A percentile compares a stretch with the other conserved stretches of the same genome.
Evolutionary conservation across 305 asterid species (phyloP).

Genomic region (Euphrasia arctica): DNA sequence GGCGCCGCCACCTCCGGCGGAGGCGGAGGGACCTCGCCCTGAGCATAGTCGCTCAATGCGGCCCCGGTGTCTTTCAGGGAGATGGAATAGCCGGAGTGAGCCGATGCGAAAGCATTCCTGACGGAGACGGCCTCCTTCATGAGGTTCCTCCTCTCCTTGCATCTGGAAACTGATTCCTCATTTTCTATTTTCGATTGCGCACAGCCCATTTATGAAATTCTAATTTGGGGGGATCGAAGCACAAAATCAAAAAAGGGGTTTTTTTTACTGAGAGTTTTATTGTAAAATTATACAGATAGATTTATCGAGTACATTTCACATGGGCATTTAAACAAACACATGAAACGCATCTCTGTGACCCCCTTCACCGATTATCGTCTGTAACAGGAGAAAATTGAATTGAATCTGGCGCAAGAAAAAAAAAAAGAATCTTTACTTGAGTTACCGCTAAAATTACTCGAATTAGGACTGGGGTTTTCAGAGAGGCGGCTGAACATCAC

Average conservation of each 20-base stretch:
- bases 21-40: constrained; percentile 77
- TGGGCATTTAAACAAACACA: background rate
- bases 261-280: background rate
- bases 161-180: constrained; percentile 89
- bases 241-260: background rate
- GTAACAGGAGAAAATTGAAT: background rate
- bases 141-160: constrained; percentile 79
- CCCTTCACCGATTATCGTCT: background rate
- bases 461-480: background rate
- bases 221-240: background rate
- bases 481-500: background rate
- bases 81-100: constrained; percentile 77
- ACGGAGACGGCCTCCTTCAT: constrained; percentile 84
- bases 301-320: background rate
- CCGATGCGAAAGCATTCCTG: constrained; percentile 88
- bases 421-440: background rate
- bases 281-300: background rate
- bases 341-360: background rate
- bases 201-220: constrained; percentile 61
- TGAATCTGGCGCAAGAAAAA: background rate
- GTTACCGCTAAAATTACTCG: background rate
- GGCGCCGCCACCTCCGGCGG: constrained; percentile 36
- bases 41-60: constrained; percentile 83
- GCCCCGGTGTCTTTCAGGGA: constrained; percentile 92
- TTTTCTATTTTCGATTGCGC: constrained; percentile 92